A percentile compares a stretch with the other conserved stretches of the same genome.
Conservation (phyloP, 306 rosid genomes). For the Casuarina cunninghamiana region DNA sequence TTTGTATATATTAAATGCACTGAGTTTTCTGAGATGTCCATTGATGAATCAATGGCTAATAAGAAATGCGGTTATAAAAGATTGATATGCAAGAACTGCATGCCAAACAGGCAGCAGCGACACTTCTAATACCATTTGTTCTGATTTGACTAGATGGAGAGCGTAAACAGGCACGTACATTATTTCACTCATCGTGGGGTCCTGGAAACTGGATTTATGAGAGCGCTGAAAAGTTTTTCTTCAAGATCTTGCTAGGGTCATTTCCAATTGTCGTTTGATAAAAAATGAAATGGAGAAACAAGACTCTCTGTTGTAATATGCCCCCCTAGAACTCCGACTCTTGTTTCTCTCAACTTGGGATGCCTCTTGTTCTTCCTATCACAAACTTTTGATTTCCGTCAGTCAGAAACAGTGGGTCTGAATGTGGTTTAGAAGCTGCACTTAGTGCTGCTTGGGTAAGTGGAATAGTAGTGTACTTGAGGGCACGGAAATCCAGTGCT, state of each 20-base stretch:
- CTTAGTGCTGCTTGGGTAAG: neutral
- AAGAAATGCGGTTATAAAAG: neutral
- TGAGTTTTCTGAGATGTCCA: too few relatives aligned
- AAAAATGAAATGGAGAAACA: neutral
- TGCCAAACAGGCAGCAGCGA: neutral
- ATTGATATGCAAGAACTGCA: neutral
- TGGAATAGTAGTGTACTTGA: neutral
- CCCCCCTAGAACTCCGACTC: neutral
- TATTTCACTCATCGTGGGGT: neutral
- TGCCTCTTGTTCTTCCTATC: neutral
- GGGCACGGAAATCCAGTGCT: slow-evolving; percentile 9
- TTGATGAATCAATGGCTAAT: neutral
- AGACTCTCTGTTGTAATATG: neutral
- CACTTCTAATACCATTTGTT: neutral
- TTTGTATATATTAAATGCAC: too few relatives aligned
- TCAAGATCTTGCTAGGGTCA: neutral
- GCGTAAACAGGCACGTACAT: neutral
- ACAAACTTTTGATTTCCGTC: neutral
- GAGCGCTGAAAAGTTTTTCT: neutral
- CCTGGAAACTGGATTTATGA: neutral
- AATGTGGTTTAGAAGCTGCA: neutral
- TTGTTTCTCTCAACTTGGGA: neutral
- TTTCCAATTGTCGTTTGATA: neutral
- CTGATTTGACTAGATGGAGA: neutral
- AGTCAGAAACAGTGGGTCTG: neutral